Evolutionary conservation across 2,329 filamentous ascomycete genomes (phyloP).

Genomic region (Aureobasidium sp.): DNA sequence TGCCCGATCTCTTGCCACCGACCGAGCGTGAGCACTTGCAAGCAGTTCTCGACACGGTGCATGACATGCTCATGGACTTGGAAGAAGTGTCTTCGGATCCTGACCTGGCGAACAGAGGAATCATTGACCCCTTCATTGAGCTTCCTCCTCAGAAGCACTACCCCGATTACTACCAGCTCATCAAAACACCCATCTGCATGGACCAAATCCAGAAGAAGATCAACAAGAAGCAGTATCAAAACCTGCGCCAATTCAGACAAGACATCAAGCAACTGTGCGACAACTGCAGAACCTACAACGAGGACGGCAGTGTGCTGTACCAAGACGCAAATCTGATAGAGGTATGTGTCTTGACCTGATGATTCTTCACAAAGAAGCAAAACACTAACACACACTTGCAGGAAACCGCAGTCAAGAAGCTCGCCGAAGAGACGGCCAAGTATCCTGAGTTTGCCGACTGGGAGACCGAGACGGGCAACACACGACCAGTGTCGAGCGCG

Average conservation of each 20-base stretch:
- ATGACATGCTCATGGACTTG: conserved; percentile 73
- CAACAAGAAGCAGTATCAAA: conserved; percentile 89
- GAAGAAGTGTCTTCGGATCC: conserved; percentile 64
- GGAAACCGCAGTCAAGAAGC: conserved; percentile 46
- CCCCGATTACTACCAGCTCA: conserved; percentile 91
- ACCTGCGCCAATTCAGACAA: conserved; percentile 68
- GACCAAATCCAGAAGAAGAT: conserved; percentile 91
- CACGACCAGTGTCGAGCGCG: conserved; percentile 44
- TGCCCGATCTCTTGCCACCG: conserved; percentile 55
- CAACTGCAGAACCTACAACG: conserved; percentile 94
- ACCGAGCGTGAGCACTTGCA: conserved; percentile 73
- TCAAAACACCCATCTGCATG: conserved; percentile 89
- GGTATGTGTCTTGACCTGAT: conserved; percentile 49
- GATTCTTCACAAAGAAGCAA: background rate
- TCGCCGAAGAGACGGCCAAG: conserved; percentile 48
- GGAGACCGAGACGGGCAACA: conserved; percentile 42
- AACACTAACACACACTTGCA: conserved; percentile 20
- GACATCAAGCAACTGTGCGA: conserved; percentile 80
- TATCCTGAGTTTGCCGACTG: conserved; percentile 53
- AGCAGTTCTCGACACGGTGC: conserved; percentile 67
- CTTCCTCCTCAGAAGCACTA: conserved; percentile 84
- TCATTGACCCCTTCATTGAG: conserved; percentile 92
- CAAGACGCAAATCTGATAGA: conserved; percentile 89
- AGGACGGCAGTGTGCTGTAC: conserved; percentile 87
- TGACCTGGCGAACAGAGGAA: conserved; percentile 60